Base-by-base conservation (phyloP, 2,329 filamentous ascomycete species). In the Tolypocladium inflatum region DNA sequence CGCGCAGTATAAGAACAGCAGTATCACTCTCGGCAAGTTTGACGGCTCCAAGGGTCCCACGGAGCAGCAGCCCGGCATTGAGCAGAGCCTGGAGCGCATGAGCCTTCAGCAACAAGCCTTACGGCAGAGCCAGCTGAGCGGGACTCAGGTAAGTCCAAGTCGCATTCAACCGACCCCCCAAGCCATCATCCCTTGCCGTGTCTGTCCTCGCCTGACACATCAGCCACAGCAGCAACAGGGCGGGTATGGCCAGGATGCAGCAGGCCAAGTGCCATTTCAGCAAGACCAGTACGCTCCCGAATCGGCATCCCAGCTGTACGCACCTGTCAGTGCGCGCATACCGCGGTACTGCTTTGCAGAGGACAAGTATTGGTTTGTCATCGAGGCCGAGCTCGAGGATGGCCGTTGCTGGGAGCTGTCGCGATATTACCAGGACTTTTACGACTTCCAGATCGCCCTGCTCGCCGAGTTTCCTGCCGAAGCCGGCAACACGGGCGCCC, bases 281-380 rank as follows among this genome's bases (percentile, higher is more conserved):
- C 73, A 74, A 65, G 64, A 66, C 35, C 62, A 73, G n/a, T 66
- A 65, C 39, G 60, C 63, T n/a, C 57, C 65, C 23, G 77, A 76
- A 67, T 73, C 79, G 8, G 70, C 70, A 13, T 78, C 81, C 4
- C 79, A 85, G 59, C 75, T 91, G 9, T 84, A 86, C 63, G 88
- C 91, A 2, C 93, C 94, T 0, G 77, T 95, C 54, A 84, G 85
- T 58, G 94, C 93, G 15, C 88, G 85, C 56, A 96, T 97, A 65
- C 92, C 93, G 19, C 83, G 91, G 61, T 97, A 96, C 75, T 96
- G 91, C 72, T 97, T 95, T 68, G 91, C 91, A 60, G 93, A 97
- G 69, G 92, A 97, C 65, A 97, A 97, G 72, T 97, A 97, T 74
- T 97, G 94, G 91, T 99, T 97, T 68, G 90, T 97, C 57, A 93